Evolutionary conservation across 495 filamentous ascomycete species (phyloP), one percentile per base, ranked within the genome.

Genomic region (Clohesyomyces aquaticus): DNA sequence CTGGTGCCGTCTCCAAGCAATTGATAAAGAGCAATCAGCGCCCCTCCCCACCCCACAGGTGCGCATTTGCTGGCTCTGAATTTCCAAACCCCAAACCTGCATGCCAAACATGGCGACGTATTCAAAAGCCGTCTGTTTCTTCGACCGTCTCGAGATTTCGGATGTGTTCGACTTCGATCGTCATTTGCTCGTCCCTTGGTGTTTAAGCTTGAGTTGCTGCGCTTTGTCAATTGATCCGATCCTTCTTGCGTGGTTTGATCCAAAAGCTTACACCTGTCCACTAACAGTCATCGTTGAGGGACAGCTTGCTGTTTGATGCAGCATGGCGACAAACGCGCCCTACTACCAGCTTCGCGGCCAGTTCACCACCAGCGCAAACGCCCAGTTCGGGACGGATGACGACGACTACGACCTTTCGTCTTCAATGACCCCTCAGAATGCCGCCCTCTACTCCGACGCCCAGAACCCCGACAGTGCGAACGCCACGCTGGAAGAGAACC

Each of bases 271-370:
- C 35, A 28, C 27, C 41, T 60, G 57, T 43, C 11, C 21, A 49
- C 21, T 50, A 27, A 21, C 45, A 58, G 56, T n/a, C 26, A 14
- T 16, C 51, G 16, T 29, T 19, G n/a, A 14, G 18, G 18, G 12
- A 22, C 32, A 26, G 10, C 23, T n/a, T 11, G 27, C 27, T 49
- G 27, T 21, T 45, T 42, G 14, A 11, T 14, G 12, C 32, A 45
- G 10, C 26, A 55, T 64, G 52, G 46, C 57, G 18, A 42, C 63
- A 46, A 70, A 66, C 67, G 67, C 67, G 23, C 67, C 67, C 29
- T 70, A 66, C 50, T 70, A 65, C 41, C 63, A 66, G 57, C 21
- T 66, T 23, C 66, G 61, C 35, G 61, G 66, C 55, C 63, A 70
- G 49, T 50, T 51, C 63, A 63, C 48, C 52, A 55, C 10, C 35